These are phyloP conservation scores for Exophiala xenobiotica DNA, from an alignment of 2,329 filamentous ascomycete species.

Conservation along the genomic window DNA sequence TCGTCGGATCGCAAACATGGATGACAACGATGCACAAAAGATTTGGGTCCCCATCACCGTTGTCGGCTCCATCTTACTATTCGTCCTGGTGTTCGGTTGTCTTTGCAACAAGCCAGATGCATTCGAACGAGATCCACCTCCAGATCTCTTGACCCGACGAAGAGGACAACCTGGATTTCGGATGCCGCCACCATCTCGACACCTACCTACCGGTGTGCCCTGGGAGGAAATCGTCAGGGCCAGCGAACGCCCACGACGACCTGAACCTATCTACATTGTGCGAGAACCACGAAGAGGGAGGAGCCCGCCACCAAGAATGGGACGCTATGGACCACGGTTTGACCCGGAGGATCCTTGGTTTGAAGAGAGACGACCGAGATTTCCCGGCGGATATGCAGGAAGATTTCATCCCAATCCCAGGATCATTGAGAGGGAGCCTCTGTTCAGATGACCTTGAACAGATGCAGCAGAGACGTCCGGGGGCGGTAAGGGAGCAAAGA, in stretches of 20 bases:
- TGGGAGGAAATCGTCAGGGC: conserved; percentile 14
- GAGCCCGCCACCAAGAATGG: neutral
- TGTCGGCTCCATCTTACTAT: conserved; percentile 10
- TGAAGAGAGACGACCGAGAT: neutral
- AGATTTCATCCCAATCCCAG: conserved; percentile 2
- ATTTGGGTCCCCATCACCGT: conserved; percentile 20
- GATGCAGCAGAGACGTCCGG: neutral
- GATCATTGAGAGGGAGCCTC: conserved; percentile 18
- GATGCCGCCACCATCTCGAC: conserved; percentile 7
- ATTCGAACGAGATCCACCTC: conserved; percentile 5
- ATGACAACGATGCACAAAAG: conserved; percentile 6
- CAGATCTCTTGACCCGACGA: neutral
- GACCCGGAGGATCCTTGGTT: neutral
- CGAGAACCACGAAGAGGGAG: conserved; percentile 1
- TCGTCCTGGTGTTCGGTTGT: conserved; percentile 10
- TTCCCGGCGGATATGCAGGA: neutral
- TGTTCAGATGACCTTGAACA: conserved; percentile 4
- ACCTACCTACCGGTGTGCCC: conserved; percentile 11
- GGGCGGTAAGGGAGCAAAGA: neutral
- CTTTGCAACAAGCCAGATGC: neutral
- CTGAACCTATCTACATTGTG: conserved; percentile 6
- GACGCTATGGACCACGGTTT: neutral
- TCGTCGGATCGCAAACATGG: conserved; percentile 34
- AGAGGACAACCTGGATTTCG: conserved; percentile 1
- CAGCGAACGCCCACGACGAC: conserved; percentile 5